Conservation (phyloP, 2,329 filamentous ascomycete genomes). For the Cryphonectria naterciae region DNA sequence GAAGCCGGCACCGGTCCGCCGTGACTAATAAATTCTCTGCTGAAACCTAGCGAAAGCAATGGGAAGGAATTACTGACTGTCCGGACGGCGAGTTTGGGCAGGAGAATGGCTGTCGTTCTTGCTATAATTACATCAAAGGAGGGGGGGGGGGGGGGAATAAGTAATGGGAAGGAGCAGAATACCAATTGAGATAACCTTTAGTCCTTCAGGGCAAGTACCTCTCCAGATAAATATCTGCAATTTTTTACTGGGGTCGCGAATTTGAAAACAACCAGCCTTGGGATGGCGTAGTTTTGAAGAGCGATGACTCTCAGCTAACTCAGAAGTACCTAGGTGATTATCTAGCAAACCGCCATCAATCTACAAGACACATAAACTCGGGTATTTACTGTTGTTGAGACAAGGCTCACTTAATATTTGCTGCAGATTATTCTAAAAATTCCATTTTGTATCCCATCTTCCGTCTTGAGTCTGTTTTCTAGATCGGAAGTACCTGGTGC, state of each 20-base stretch:
- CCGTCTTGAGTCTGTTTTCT: neutral
- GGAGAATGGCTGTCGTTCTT: neutral
- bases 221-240: neutral
- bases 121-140: neutral
- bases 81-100: too few relatives aligned
- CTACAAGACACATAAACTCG: neutral
- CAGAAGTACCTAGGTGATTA: too few relatives aligned
- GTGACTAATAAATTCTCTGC: slow-evolving; percentile 10
- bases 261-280: too few relatives aligned
- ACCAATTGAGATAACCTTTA: neutral
- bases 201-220: neutral
- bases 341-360: too few relatives aligned
- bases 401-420: neutral
- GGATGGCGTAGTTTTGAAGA: neutral
- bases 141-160: too few relatives aligned
- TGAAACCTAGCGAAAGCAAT: neutral
- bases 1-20: slow-evolving; percentile 12
- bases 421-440: neutral
- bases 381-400: neutral
- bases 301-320: neutral
- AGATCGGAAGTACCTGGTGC: neutral
- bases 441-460: neutral
- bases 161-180: neutral
- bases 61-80: neutral
- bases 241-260: neutral